phyloP scores from a whole-genome alignment of 805 yeast genomes.

The Starmera pachycereana region DNA sequence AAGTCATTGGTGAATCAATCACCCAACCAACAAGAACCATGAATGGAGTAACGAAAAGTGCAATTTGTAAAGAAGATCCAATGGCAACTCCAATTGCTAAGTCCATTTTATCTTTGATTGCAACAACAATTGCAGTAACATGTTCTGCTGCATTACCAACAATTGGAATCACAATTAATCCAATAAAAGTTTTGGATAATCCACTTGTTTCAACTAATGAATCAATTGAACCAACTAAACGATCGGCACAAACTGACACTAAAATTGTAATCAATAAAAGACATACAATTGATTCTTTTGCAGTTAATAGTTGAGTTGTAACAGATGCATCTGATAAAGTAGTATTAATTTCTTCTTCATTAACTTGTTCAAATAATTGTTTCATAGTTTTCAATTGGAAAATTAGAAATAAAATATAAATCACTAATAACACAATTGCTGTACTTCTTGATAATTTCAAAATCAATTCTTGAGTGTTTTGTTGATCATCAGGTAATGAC shows the following conservation, averaged over 20 bases:
- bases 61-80: slow-evolving; percentile 92
- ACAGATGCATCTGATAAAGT: slow-evolving; percentile 15
- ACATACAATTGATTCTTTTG: slow-evolving; percentile 40
- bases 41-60: slow-evolving; percentile 91
- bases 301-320: slow-evolving; percentile 31
- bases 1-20: slow-evolving; percentile 83
- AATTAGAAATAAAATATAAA: slow-evolving; percentile 68
- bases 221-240: slow-evolving; percentile 88
- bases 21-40: slow-evolving; percentile 93
- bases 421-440: slow-evolving; percentile 61
- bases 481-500: slow-evolving; percentile 42
- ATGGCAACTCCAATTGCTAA: slow-evolving; percentile 94
- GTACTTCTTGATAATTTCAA: slow-evolving; percentile 79
- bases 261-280: slow-evolving; percentile 60
- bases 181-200: slow-evolving; percentile 88
- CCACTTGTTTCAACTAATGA: slow-evolving; percentile 77
- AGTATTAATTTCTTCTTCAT: slow-evolving; percentile 28
- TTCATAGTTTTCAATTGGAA: slow-evolving; percentile 89
- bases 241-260: slow-evolving; percentile 89
- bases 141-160: slow-evolving; percentile 99
- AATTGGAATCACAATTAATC: slow-evolving; percentile 86
- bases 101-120: slow-evolving; percentile 95
- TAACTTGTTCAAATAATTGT: slow-evolving; percentile 53
- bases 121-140: slow-evolving; percentile 92
- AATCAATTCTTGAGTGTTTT: slow-evolving; percentile 32